Base-by-base conservation (phyloP, 2,329 filamentous ascomycete genomes). In the Fusarium equiseti region DNA sequence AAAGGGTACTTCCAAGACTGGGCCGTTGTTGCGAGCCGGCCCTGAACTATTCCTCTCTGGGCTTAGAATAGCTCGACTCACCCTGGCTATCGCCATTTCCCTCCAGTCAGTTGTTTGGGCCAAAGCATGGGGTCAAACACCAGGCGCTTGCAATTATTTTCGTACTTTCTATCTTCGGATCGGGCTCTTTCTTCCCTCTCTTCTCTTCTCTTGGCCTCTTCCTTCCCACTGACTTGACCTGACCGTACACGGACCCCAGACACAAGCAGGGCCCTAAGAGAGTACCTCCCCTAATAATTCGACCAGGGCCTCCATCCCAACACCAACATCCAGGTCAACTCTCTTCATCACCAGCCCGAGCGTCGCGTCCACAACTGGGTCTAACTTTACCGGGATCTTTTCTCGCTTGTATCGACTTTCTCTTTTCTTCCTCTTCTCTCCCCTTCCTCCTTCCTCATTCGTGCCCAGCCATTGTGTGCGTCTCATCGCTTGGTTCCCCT, bases 71-170 rank as follows among this genome's bases (percentile, higher is more conserved):
- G 51, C 48, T 44, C 62, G 45, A 51, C 59, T 66, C 48, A 73
- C 73, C 73, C 72, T 69, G 60, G 73, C 52, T 65, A 70, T 75
- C 66, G 55, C 68, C 62, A 72, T 71, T 75, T 75, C 73, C 68
- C 54, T 69, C 70, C 66, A 59, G 63, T 73, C 54, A 63, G 59
- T 59, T 70, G 35, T 70, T 61, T 69, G 59, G 45, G 48, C 54
- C 64, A 43, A 49, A 66, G 64, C 71, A 66, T 73, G 67, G 66
- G 61, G 59, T 64, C 73, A 75, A 76, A 76, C 73, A 73, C 72
- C 73, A 74, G 55, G 64, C 66, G 53, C 51, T 70, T 50, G 65
- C 64, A 66, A 66, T 58, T 63, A 56, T 64, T 67, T 64, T 69
- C 69, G 35, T 38, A 38, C 35, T 38, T 38, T 65, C 42, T 70